These are phyloP conservation scores for Dothideomycetes sp. DNA, from an alignment of 2,329 filamentous ascomycete species.

Conservation along the genomic window DNA sequence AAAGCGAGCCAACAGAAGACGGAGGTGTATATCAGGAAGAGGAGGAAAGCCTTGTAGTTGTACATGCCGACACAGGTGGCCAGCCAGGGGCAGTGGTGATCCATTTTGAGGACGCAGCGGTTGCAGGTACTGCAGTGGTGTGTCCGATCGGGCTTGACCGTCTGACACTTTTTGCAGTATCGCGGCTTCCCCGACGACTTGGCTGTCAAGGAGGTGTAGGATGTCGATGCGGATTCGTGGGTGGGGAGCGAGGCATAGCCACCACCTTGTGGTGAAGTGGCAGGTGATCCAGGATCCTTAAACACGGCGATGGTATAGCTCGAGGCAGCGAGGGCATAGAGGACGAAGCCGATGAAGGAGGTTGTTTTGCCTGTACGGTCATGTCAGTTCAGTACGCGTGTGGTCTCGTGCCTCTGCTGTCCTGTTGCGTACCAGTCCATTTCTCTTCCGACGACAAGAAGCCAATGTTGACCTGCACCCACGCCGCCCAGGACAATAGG, in stretches of 20 bases:
- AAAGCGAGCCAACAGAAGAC: slow-evolving; percentile 79
- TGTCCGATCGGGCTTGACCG: slow-evolving; percentile 85
- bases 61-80: slow-evolving; percentile 87
- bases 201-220: slow-evolving; percentile 68
- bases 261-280: slow-evolving; percentile 20
- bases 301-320: slow-evolving; percentile 92
- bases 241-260: slow-evolving; percentile 17
- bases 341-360: slow-evolving; percentile 48
- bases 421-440: slow-evolving; percentile 31
- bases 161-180: slow-evolving; percentile 97
- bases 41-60: slow-evolving; percentile 91
- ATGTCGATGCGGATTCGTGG: slow-evolving; percentile 8
- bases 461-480: slow-evolving; percentile 70
- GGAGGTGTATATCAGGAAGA: slow-evolving; percentile 84
- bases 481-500: slow-evolving; percentile 88
- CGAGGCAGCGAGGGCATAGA: slow-evolving; percentile 76
- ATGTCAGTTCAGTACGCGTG: background rate
- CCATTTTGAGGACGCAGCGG: slow-evolving; percentile 96
- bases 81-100: slow-evolving; percentile 97
- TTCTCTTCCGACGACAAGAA: slow-evolving; percentile 42
- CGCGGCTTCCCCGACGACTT: slow-evolving; percentile 80
- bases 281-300: slow-evolving; percentile 69
- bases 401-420: slow-evolving; percentile 7
- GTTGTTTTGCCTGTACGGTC: slow-evolving; percentile 32
- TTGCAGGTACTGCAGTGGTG: slow-evolving; percentile 96